phyloP scores from a whole-genome alignment of 164 flowering plant genomes.

The Brasenia schreberi region DNA sequence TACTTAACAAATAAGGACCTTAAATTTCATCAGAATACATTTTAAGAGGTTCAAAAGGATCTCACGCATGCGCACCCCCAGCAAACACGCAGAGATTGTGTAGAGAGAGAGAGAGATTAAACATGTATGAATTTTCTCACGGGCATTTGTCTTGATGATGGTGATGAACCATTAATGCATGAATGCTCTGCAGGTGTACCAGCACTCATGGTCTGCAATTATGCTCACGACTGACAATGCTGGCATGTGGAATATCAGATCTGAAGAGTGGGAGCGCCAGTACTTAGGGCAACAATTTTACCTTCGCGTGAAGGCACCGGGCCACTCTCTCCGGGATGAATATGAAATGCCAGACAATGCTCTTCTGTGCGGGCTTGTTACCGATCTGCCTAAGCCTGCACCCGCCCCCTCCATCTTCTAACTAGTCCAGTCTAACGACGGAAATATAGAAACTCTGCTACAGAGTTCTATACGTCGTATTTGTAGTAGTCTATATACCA shows the following conservation, averaged over 20 bases:
- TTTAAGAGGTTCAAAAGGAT: too few species aligned
- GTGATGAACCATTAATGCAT: too few species aligned
- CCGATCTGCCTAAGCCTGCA: background rate
- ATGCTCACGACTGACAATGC: conserved; percentile 1
- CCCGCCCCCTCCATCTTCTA: background rate
- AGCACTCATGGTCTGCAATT: conserved; percentile 1
- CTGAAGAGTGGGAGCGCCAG: conserved; percentile 1
- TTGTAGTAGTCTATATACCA: too few species aligned
- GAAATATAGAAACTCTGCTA: too few species aligned
- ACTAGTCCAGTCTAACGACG: background rate
- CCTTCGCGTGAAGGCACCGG: background rate
- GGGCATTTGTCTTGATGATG: too few species aligned
- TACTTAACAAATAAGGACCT: too few species aligned
- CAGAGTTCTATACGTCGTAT: too few species aligned
- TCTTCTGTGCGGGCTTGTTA: background rate
- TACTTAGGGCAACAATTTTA: conserved; percentile 1
- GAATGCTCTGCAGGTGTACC: background rate
- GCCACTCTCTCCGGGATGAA: background rate
- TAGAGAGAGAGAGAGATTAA: too few species aligned
- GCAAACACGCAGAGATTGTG: too few species aligned
- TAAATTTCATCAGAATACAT: too few species aligned
- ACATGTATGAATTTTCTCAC: too few species aligned
- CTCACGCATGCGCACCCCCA: too few species aligned
- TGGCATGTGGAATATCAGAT: conserved; percentile 1
- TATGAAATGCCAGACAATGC: background rate